Conservation (phyloP, 2,329 filamentous ascomycete species). For the Botrytis elliptica region DNA sequence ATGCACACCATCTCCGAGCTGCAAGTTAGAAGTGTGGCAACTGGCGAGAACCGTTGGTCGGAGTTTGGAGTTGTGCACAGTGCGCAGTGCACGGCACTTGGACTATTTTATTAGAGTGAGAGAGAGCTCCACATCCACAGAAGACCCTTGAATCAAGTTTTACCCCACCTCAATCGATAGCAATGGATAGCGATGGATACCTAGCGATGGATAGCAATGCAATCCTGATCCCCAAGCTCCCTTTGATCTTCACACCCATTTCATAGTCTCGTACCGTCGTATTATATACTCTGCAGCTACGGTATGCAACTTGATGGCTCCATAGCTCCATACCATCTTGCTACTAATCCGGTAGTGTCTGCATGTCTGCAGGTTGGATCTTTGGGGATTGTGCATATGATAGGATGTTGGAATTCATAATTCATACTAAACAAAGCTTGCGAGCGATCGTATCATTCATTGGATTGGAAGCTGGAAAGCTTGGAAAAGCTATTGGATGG, state of each 20-base stretch:
- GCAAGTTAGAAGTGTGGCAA: background rate
- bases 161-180: background rate
- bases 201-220: background rate
- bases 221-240: background rate
- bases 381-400: background rate
- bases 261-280: background rate
- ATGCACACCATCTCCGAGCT: background rate
- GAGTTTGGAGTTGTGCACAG: background rate
- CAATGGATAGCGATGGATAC: background rate
- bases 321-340: background rate
- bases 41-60: background rate
- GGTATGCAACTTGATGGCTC: background rate
- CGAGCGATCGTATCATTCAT: background rate
- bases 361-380: background rate
- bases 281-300: no score
- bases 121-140: background rate
- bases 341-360: background rate
- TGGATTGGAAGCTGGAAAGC: background rate
- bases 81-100: background rate
- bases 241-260: background rate
- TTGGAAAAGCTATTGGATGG: background rate
- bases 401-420: background rate
- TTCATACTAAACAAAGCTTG: background rate
- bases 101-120: background rate
- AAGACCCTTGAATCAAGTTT: conserved; percentile 2